phyloP scores from a whole-genome alignment of 108 stramenopile species.

The Nitzschia palea region DNA sequence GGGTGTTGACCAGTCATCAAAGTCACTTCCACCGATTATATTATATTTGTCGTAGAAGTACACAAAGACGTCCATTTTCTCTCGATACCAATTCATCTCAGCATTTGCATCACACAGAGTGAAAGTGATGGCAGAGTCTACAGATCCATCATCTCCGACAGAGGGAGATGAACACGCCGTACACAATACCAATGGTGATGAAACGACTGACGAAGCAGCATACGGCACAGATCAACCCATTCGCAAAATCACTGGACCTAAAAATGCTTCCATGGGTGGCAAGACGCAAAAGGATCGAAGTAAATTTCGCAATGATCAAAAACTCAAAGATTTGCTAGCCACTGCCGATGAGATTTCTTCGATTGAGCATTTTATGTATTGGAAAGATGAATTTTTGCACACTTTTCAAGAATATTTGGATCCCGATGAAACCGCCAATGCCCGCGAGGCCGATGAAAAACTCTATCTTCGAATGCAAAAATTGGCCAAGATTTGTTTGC shows the following conservation, averaged over 20 bases:
- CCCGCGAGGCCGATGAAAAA: conserved; percentile 25
- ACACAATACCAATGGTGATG: no score
- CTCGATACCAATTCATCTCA: no score
- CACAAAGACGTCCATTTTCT: no score
- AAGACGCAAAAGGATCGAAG: conserved; percentile 17
- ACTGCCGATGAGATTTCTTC: conserved; percentile 24
- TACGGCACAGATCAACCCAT: conserved; percentile 11
- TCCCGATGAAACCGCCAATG: conserved; percentile 13
- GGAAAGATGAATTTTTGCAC: conserved; percentile 26
- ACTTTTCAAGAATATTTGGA: conserved; percentile 25
- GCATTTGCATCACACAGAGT: no score
- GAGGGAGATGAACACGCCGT: no score
- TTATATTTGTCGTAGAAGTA: no score
- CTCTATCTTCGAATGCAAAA: conserved; percentile 12
- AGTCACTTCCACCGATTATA: no score
- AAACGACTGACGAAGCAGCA: no score
- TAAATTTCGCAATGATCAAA: conserved; percentile 11
- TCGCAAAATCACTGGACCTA: conserved; percentile 3
- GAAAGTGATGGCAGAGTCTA: no score
- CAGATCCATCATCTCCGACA: no score
- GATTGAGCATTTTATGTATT: conserved; percentile 20
- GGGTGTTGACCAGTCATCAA: no score
- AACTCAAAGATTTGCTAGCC: conserved; percentile 15
- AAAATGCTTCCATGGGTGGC: conserved; percentile 10
- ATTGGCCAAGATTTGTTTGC: conserved; percentile 14